These are phyloP conservation scores for Phytomonas francai DNA, from an alignment of 208 protist species.

Conservation along the genomic window DNA sequence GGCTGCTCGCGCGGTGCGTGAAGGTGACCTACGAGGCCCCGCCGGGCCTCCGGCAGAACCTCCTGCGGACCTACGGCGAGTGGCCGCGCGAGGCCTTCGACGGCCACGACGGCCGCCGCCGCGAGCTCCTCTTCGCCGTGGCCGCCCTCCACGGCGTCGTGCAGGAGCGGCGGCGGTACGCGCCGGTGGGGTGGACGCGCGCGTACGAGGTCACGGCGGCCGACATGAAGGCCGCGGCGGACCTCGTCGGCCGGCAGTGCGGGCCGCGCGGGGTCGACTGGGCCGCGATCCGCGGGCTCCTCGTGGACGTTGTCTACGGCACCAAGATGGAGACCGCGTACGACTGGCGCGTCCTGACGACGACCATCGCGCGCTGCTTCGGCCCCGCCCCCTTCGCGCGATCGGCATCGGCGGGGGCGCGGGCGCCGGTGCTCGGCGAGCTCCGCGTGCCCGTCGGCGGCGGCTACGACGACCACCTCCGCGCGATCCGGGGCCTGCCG, in stretches of 20 bases:
- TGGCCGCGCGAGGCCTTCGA: slow-evolving; percentile 63
- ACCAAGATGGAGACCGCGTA: slow-evolving; percentile 93
- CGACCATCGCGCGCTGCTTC: slow-evolving; percentile 92
- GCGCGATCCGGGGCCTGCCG: slow-evolving; percentile 76
- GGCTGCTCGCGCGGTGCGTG: slow-evolving; percentile 90
- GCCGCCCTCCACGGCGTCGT: slow-evolving; percentile 95
- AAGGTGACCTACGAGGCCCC: slow-evolving; percentile 97
- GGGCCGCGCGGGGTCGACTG: slow-evolving; percentile 50
- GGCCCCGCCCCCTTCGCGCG: slow-evolving; percentile 44
- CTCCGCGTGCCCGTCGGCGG: slow-evolving; percentile 60
- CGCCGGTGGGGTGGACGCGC: slow-evolving; percentile 97
- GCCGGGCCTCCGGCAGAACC: slow-evolving; percentile 93
- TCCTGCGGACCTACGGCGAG: slow-evolving; percentile 91
- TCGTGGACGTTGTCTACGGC: slow-evolving; percentile 95
- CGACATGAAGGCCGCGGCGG: slow-evolving; percentile 88
- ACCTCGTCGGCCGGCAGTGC: slow-evolving; percentile 80
- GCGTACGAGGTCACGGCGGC: slow-evolving; percentile 95
- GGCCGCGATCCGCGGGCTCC: slow-evolving; percentile 88
- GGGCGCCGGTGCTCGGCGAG: slow-evolving; percentile 35
- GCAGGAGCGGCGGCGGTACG: slow-evolving; percentile 95
- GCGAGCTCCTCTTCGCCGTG: slow-evolving; percentile 91
- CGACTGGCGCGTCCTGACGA: slow-evolving; percentile 88
- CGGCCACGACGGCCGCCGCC: slow-evolving; percentile 44
- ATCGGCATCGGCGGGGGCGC: slow-evolving; percentile 32
- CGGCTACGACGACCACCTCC: too few species aligned